A percentile compares a stretch with the other conserved stretches of the same genome.
phyloP scores from a whole-genome alignment of 2,329 filamentous ascomycete genomes.

The Aspergillus jensenii region DNA sequence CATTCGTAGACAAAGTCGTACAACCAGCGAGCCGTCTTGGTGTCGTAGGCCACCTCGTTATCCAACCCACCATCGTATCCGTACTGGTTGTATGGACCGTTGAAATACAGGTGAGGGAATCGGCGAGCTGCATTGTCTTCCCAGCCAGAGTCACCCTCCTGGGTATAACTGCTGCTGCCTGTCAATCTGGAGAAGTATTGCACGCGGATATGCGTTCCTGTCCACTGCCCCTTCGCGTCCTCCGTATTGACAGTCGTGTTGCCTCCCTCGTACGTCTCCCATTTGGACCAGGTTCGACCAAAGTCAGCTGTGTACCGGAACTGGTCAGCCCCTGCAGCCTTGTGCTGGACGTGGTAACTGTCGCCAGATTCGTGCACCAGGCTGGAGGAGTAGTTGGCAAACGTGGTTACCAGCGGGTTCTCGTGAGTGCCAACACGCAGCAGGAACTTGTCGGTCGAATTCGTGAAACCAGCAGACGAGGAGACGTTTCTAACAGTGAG shows the following conservation, averaged over 20 bases:
- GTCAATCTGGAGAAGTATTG: constrained; percentile 63
- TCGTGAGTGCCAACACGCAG: constrained; percentile 58
- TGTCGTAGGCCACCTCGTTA: constrained; percentile 47
- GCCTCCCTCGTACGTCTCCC: no score
- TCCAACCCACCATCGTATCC: constrained; percentile 62
- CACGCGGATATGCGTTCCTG: constrained; percentile 61
- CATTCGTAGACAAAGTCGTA: constrained; percentile 56
- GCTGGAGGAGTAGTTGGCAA: constrained; percentile 58
- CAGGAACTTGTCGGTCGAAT: constrained; percentile 60
- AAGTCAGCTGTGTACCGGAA: constrained; percentile 63
- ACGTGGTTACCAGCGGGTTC: constrained; percentile 62
- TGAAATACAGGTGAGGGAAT: constrained; percentile 63
- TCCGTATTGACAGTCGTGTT: constrained; percentile 39
- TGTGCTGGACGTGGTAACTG: constrained; percentile 54
- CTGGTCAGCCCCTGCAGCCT: constrained; percentile 60
- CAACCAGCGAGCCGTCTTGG: constrained; percentile 53
- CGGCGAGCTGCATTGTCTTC: constrained; percentile 44
- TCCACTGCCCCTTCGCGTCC: constrained; percentile 56
- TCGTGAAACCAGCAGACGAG: constrained; percentile 33
- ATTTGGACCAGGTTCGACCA: constrained; percentile 45
- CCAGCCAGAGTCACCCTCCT: constrained; percentile 55
- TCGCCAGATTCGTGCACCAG: constrained; percentile 50
- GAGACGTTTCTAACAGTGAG: constrained; percentile 48
- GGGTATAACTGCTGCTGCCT: constrained; percentile 61
- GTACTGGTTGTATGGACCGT: constrained; percentile 64